Evolutionary conservation across 2,329 filamentous ascomycete genomes (phyloP).

Genomic region (Xylaria sp.): DNA sequence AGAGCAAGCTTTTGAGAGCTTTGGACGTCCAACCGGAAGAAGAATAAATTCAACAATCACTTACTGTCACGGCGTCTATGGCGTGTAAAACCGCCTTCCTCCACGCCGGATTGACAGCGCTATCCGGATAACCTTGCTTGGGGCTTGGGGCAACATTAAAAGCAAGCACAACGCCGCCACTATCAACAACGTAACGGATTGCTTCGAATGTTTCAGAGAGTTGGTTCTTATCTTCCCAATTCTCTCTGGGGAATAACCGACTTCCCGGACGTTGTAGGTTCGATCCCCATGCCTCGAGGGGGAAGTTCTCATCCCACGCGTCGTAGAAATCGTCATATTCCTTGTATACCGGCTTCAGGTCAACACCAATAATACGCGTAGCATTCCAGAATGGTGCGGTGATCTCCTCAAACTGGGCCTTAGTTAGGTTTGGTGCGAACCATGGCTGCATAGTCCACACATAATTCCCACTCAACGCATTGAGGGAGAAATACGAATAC

Average conservation of each 20-base stretch:
- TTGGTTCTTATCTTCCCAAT: conserved; percentile 51
- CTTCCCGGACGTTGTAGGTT: conserved; percentile 50
- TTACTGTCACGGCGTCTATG: conserved; percentile 35
- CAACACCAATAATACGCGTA: conserved; percentile 45
- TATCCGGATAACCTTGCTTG: conserved; percentile 46
- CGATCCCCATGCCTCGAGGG: conserved; percentile 46
- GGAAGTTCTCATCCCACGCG: conserved; percentile 45
- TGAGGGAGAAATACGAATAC: conserved; percentile 49
- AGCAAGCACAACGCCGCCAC: conserved; percentile 47
- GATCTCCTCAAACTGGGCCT: conserved; percentile 42
- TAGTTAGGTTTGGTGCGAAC: conserved; percentile 46
- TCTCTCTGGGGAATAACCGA: conserved; percentile 55
- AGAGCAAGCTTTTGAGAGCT: not conserved
- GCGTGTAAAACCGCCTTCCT: conserved; percentile 48
- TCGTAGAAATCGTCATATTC: conserved; percentile 54
- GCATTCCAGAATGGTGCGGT: conserved; percentile 48
- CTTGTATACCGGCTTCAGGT: conserved; percentile 52
- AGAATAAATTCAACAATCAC: not conserved
- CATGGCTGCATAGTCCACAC: conserved; percentile 49
- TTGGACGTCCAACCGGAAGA: not conserved
- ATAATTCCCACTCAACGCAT: conserved; percentile 38
- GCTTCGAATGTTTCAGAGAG: conserved; percentile 48
- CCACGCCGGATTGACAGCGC: conserved; percentile 54
- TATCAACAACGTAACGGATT: conserved; percentile 49
- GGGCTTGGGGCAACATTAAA: conserved; percentile 44